Evolutionary conservation across 495 filamentous ascomycete species (phyloP), one percentile per base, ranked within the genome.

Genomic region (Tuber borchii): DNA sequence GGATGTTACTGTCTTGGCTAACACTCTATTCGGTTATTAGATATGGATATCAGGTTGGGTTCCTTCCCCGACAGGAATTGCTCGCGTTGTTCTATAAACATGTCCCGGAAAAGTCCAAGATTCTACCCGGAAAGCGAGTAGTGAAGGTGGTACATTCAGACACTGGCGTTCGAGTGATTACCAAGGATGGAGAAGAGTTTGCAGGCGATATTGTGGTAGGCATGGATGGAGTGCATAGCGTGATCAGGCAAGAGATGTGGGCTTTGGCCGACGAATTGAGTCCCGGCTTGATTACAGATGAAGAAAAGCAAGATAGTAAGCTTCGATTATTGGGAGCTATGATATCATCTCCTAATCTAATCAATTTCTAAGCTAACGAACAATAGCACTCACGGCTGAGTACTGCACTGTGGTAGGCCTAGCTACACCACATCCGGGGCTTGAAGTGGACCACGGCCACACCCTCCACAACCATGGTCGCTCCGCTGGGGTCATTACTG

Each of bases 161-260:
- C 16, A 37, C 70, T 19, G 77, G 79, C 1, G 79, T 78, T 6
- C 74, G 42, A 2, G 81, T 78, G 20, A 26, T 76, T 43, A 78
- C 76, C 16, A 76, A 82, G 14, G 85, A 88, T 75, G 88, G 88
- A 1, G 79, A 81, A 37, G 70, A 81, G 2, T 83, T 84, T 73
- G 69, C 76, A 10, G 88, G 88, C 2, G 83, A 84, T 73, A 82
- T 89, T 43, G 85, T 90, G 40, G 80, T 89, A 37, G 88, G 87
- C 8, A 85, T 85, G 19, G 88, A 90, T 78, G 88, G 88, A 34
- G 85, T 87, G 48, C 75, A 83, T 65, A 79, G 77, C 39, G 45
- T 34, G 0, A 77, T 82, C 2, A 69, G 81, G 8, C 71, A 72
- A 34, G 69, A 78, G 39, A 83, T 83, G 79, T 73, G 72, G 69